These are phyloP conservation scores for Uncinocarpus reesii DNA, from an alignment of 2,329 filamentous ascomycete genomes.

Conservation along the genomic window DNA sequence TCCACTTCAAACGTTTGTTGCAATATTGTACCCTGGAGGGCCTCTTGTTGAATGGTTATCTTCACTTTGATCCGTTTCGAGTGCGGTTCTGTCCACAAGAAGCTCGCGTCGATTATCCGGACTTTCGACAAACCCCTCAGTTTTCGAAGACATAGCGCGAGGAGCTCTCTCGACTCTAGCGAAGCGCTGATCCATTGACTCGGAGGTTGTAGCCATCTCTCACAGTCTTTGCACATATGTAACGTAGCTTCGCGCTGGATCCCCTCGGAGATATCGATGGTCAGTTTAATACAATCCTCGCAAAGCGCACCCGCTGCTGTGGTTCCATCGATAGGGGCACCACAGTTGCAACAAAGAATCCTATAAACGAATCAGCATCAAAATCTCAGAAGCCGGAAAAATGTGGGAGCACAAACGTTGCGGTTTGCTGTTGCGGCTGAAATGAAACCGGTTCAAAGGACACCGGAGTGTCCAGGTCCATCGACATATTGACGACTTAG, in stretches of 20 bases:
- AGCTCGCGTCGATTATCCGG: constrained; percentile 87
- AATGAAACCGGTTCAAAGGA: constrained; percentile 34
- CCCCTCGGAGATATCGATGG: constrained; percentile 81
- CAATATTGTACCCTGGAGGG: constrained; percentile 56
- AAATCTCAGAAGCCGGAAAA: not conserved
- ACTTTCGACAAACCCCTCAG: constrained; percentile 78
- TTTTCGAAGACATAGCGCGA: constrained; percentile 84
- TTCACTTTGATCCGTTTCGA: constrained; percentile 87
- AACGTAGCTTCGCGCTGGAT: constrained; percentile 84
- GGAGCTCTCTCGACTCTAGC: constrained; percentile 81
- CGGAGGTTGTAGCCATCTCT: constrained; percentile 84
- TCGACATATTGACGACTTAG: constrained; percentile 39
- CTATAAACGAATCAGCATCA: constrained; percentile 32
- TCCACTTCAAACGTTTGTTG: constrained; percentile 95
- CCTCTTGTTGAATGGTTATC: constrained; percentile 76
- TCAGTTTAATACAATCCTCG: constrained; percentile 90
- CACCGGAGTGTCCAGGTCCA: constrained; percentile 50
- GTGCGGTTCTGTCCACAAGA: constrained; percentile 98
- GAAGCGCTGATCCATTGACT: constrained; percentile 73
- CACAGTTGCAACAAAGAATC: constrained; percentile 98
- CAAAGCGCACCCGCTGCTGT: constrained; percentile 77
- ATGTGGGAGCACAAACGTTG: constrained; percentile 42
- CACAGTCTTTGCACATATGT: constrained; percentile 88
- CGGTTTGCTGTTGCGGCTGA: constrained; percentile 34
- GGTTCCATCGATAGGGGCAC: constrained; percentile 88